Evolutionary conservation across 257 asterid species (phyloP).

Genomic region (Forsythia suspensa): DNA sequence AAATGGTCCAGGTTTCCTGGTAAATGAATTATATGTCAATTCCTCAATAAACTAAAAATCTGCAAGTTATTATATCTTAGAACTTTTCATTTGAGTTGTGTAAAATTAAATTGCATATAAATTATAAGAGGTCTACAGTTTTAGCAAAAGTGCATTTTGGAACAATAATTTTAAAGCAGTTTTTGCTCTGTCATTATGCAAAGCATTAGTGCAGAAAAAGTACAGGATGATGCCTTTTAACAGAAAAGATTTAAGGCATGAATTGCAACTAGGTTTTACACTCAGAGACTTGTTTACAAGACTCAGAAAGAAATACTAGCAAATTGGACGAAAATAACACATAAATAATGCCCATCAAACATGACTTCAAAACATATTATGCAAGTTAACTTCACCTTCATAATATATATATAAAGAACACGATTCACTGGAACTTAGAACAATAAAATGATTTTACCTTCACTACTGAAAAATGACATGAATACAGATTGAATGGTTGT

Average conservation of each 20-base stretch:
- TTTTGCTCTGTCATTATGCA: neutral
- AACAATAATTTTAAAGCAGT: neutral
- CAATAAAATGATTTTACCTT: slow-evolving; percentile 54
- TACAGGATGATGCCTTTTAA: slow-evolving; percentile 12
- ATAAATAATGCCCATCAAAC: slow-evolving; percentile 10
- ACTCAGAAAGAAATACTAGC: neutral
- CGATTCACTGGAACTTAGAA: slow-evolving; percentile 15
- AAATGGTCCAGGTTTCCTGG: neutral
- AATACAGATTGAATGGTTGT: slow-evolving; percentile 77
- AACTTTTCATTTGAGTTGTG: slow-evolving; percentile 8
- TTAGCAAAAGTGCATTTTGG: neutral
- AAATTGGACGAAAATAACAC: neutral
- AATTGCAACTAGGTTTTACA: slow-evolving; percentile 6
- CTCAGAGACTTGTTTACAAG: neutral
- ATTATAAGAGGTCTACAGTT: neutral
- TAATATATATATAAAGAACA: neutral
- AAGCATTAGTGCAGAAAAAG: slow-evolving; percentile 12
- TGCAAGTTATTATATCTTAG: neutral
- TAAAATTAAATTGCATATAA: slow-evolving; percentile 8
- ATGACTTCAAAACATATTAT: slow-evolving; percentile 10
- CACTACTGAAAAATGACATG: slow-evolving; percentile 57
- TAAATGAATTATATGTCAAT: neutral
- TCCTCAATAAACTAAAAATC: slow-evolving; percentile 7
- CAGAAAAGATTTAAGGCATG: neutral
- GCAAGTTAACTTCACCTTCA: slow-evolving; percentile 18